Base-by-base conservation (phyloP, 164 flowering plant species). In the Santalum album region DNA sequence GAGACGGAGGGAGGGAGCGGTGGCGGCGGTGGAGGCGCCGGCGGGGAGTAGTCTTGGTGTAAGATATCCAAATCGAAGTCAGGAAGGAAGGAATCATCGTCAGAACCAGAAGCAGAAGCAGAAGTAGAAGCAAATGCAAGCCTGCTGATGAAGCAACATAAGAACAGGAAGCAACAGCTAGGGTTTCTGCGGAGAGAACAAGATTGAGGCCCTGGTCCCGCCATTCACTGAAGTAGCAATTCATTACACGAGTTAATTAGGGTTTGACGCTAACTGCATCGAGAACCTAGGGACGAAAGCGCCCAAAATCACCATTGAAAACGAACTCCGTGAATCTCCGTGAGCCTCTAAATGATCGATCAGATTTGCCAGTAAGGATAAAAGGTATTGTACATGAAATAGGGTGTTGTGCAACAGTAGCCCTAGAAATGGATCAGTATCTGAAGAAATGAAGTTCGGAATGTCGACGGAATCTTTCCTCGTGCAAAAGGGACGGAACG, bases 11-110 rank as follows among this genome's bases (percentile, higher is more conserved):
- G 81, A 27, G 74, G 70, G 54, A 55, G 76, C 3, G 81, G 78
- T 23, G 81, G 81, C 10, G 78, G 78, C 5, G 81, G 81, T 0
- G 81, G 78, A 5, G 81, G 81, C 0, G 81, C 62, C 39, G 81
- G 81, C 20, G 81, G 81, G 14, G 81, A 65, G 59, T 77, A 73
- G 48, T 77, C 80, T 57, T 76, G 77, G 26, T 70, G 77, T 52
- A 70, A 73, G 35, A 73, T 54, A 17, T 19, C 34, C 39, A 20
- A 49, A 21, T 67, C 71, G 25, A 54, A 12, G 25, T 64, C 75
- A 16, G 48, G 4, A 29, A 54, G n/a, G 11, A 65, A 51, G 34
- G 49, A 57, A 17, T 25, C 64, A 23, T 35, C 35, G 19, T 35
- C 35, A 40, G 6, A n/a, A n/a, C n/a, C 44, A 10, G 25, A 24